phyloP scores from a whole-genome alignment of 768 basidiomycete genomes.

The Leucogyrophana mollusca region DNA sequence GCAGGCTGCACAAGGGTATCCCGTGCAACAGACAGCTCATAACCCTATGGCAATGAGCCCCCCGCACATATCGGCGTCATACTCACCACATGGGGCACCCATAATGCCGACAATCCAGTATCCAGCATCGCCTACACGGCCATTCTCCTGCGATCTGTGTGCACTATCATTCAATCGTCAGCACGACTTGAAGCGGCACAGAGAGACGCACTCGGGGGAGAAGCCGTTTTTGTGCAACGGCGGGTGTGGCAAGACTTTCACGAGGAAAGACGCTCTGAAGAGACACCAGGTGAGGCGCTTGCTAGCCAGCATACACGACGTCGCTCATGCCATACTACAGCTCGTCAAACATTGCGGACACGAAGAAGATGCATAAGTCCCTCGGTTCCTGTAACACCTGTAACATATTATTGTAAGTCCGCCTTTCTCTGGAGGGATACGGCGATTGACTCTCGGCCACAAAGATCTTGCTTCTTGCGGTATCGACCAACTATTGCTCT shows the following conservation, averaged over 20 bases:
- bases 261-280: conserved; percentile 83
- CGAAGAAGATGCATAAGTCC: conserved; percentile 45
- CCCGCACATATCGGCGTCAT: conserved; percentile 14
- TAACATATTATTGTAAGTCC: neutral
- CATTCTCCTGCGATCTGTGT: conserved; percentile 71
- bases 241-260: conserved; percentile 85
- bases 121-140: conserved; percentile 57
- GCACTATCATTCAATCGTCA: conserved; percentile 82
- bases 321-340: conserved; percentile 33
- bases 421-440: neutral
- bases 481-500: conserved; percentile 14
- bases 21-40: conserved; percentile 22
- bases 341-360: conserved; percentile 79
- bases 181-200: conserved; percentile 82
- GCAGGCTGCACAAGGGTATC: conserved; percentile 32
- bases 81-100: neutral
- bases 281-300: conserved; percentile 67
- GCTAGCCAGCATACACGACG: conserved; percentile 5
- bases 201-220: conserved; percentile 83
- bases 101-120: conserved; percentile 39
- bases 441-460: neutral
- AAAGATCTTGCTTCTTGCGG: too few species aligned
- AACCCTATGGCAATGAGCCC: conserved; percentile 20
- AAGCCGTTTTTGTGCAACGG: conserved; percentile 84
- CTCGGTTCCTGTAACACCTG: neutral